These are phyloP conservation scores for Ophiostoma ulmi DNA, from an alignment of 2,329 filamentous ascomycete genomes.

Conservation along the genomic window DNA sequence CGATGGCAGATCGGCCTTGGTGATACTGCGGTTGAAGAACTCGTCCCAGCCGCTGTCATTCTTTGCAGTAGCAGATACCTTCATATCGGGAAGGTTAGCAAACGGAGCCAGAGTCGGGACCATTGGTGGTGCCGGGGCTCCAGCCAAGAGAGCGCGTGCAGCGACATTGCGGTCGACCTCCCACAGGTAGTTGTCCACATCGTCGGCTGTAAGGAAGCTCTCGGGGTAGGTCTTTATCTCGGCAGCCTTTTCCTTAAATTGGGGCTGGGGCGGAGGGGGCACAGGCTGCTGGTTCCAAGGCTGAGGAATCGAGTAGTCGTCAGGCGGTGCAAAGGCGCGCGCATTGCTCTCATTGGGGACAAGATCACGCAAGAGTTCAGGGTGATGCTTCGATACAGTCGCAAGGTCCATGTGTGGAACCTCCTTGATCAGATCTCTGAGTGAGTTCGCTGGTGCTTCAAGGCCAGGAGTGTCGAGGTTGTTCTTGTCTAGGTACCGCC, in stretches of 20 bases:
- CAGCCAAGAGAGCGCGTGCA: constrained; percentile 38
- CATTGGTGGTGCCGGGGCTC: constrained; percentile 31
- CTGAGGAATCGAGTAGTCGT: constrained; percentile 8
- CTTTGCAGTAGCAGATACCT: constrained; percentile 24
- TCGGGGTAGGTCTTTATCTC: constrained; percentile 43
- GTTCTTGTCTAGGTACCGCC: constrained; percentile 71
- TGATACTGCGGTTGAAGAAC: constrained; percentile 34
- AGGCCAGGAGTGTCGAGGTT: constrained; percentile 75
- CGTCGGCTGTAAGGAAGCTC: constrained; percentile 62
- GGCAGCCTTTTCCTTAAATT: neutral
- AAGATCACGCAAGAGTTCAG: constrained; percentile 50
- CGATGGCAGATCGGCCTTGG: constrained; percentile 35
- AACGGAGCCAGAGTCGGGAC: constrained; percentile 50
- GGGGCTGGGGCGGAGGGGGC: constrained; percentile 42
- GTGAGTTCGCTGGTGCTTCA: constrained; percentile 45
- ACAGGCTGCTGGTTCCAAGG: constrained; percentile 10
- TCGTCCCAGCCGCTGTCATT: constrained; percentile 33
- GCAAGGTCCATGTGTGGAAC: constrained; percentile 49
- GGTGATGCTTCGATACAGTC: constrained; percentile 58
- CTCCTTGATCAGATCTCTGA: constrained; percentile 47
- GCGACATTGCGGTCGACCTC: constrained; percentile 54
- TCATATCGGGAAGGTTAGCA: constrained; percentile 34
- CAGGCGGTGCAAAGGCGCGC: constrained; percentile 26
- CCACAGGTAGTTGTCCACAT: constrained; percentile 69
- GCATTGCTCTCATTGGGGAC: constrained; percentile 37